phyloP scores from a whole-genome alignment of 2,329 filamentous ascomycete genomes.

The Cladosporium velox region DNA sequence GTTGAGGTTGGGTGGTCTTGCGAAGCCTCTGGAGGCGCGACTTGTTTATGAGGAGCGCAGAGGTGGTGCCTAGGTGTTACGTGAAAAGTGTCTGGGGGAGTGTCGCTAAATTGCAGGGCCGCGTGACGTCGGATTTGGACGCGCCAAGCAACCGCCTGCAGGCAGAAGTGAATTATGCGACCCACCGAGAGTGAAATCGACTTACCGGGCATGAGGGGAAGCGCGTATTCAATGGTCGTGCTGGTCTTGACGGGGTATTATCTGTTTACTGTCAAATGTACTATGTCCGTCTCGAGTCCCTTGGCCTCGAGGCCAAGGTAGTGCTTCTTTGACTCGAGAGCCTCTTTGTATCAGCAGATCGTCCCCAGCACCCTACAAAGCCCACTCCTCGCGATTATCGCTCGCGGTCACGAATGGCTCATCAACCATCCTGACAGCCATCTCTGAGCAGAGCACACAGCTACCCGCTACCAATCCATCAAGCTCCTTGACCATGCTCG shows the following conservation, averaged over 20 bases:
- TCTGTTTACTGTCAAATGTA: neutral
- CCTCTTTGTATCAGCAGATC: neutral
- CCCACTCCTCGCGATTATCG: conserved; percentile 82
- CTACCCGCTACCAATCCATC: conserved; percentile 88
- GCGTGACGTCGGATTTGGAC: neutral
- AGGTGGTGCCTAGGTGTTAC: neutral
- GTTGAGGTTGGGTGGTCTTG: neutral
- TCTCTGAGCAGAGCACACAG: conserved; percentile 91
- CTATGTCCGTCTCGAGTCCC: neutral
- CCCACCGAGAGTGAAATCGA: neutral
- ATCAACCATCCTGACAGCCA: conserved; percentile 91
- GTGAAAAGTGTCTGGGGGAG: neutral
- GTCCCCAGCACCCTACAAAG: conserved; percentile 31
- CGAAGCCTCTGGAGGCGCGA: neutral
- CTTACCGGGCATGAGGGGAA: neutral
- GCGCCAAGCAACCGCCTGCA: neutral
- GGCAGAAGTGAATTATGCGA: neutral
- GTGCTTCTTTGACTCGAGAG: neutral
- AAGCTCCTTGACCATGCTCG: conserved; percentile 82
- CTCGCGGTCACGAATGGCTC: conserved; percentile 79
- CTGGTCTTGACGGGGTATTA: neutral
- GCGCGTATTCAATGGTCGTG: neutral
- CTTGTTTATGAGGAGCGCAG: neutral
- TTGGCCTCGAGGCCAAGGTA: neutral
- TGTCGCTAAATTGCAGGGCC: neutral